Percentiles rank a stretch among this genome's conserved stretches.
These are phyloP conservation scores for Aspergillus pseudoterreus DNA, from an alignment of 2,329 filamentous ascomycete species.

Conservation along the genomic window DNA sequence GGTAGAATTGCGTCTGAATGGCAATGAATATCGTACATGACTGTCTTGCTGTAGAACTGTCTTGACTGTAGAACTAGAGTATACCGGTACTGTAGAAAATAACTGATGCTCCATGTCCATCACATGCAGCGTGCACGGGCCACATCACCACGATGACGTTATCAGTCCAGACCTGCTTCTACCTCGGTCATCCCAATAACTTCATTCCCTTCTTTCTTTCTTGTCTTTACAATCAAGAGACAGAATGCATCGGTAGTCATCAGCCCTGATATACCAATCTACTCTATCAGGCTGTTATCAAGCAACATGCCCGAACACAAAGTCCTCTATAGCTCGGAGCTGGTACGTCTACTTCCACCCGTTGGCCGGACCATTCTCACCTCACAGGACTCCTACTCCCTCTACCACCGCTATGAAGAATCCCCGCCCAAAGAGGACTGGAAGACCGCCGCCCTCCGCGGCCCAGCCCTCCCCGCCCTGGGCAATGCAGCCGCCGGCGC, in stretches of 20 bases:
- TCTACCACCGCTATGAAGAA: slow-evolving; percentile 41
- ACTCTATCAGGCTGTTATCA: not conserved
- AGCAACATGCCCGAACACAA: slow-evolving; percentile 9
- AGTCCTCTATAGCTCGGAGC: slow-evolving; percentile 10
- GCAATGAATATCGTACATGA: too few relatives aligned
- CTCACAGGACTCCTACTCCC: slow-evolving; percentile 40
- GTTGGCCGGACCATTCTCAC: not conserved
- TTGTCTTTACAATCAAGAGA: too few relatives aligned
- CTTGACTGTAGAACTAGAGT: too few relatives aligned
- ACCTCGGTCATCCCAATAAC: slow-evolving; percentile 6
- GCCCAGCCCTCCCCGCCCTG: slow-evolving; percentile 62
- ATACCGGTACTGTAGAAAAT: too few relatives aligned
- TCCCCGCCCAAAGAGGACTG: slow-evolving; percentile 26
- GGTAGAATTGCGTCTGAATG: too few relatives aligned
- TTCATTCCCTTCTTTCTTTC: not conserved
- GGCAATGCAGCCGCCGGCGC: slow-evolving; percentile 80
- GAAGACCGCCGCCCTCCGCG: slow-evolving; percentile 30
- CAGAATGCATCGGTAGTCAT: too few relatives aligned
- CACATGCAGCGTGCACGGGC: slow-evolving; percentile 9
- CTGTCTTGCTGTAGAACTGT: too few relatives aligned
- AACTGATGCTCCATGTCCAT: not conserved
- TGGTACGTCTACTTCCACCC: slow-evolving; percentile 2
- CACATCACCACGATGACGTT: slow-evolving; percentile 10
- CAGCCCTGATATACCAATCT: too few relatives aligned
- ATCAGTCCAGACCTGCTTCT: not conserved